phyloP scores from a whole-genome alignment of 768 basidiomycete genomes.

The Boletellus ananas region DNA sequence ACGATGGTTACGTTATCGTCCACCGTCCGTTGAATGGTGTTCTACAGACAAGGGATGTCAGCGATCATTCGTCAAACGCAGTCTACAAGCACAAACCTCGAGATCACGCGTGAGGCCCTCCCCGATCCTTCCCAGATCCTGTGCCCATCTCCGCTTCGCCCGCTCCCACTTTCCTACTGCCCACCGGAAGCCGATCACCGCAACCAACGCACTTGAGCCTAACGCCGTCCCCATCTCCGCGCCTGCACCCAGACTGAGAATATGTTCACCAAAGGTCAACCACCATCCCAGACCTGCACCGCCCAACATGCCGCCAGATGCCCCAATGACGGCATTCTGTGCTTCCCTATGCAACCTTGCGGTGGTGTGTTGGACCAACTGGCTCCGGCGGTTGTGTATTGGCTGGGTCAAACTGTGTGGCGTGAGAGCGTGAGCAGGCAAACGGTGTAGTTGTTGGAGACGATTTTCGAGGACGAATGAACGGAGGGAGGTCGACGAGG shows the following conservation, averaged over 20 bases:
- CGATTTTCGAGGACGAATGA: constrained; percentile 58
- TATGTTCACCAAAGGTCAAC: constrained; percentile 39
- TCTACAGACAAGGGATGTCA: constrained; percentile 32
- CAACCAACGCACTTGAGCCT: constrained; percentile 54
- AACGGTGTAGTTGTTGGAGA: constrained; percentile 48
- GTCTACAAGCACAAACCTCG: constrained; percentile 34
- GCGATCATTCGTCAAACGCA: background rate
- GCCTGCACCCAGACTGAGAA: constrained; percentile 32
- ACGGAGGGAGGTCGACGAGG: constrained; percentile 32
- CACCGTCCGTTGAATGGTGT: constrained; percentile 43
- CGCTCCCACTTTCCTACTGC: constrained; percentile 65
- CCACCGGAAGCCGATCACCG: constrained; percentile 53
- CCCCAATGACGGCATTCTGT: constrained; percentile 52
- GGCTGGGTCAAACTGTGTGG: constrained; percentile 48
- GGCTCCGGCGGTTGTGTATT: constrained; percentile 46
- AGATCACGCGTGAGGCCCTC: constrained; percentile 64
- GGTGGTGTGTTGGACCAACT: constrained; percentile 55
- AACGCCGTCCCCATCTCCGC: constrained; percentile 56
- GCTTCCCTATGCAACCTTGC: constrained; percentile 59
- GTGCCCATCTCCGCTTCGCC: constrained; percentile 63
- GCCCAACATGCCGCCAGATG: constrained; percentile 44
- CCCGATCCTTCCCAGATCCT: constrained; percentile 59
- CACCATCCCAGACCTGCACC: constrained; percentile 59
- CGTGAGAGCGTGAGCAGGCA: constrained; percentile 44
- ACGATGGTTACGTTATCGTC: constrained; percentile 50